Evolutionary conservation across 345 rosid species (phyloP).

Genomic region (Turritis glabra): DNA sequence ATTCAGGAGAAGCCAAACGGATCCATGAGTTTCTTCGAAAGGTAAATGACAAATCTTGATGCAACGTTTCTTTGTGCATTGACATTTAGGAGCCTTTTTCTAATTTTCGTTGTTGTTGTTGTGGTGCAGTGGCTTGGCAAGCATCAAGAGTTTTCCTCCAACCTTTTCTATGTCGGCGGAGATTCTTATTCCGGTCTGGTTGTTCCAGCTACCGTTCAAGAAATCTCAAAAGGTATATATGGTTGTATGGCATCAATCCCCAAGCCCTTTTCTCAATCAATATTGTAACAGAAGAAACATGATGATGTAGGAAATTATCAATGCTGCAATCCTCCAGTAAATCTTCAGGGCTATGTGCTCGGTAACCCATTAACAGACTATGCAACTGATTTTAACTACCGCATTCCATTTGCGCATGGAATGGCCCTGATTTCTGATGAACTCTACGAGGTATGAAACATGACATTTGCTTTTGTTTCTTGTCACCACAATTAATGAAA

Average conservation of each 20-base stretch:
- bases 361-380: conserved; percentile 53
- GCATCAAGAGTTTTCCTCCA: conserved; percentile 55
- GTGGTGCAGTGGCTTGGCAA: conserved; percentile 52
- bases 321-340: conserved; percentile 41
- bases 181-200: conserved; percentile 62
- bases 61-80: not conserved
- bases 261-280: not conserved
- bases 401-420: conserved; percentile 58
- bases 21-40: conserved; percentile 49
- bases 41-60: conserved; percentile 30
- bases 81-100: not conserved
- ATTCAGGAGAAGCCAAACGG: conserved; percentile 45
- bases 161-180: conserved; percentile 53
- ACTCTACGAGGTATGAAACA: conserved; percentile 52
- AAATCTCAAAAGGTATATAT: conserved; percentile 25
- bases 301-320: conserved; percentile 50
- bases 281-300: not conserved
- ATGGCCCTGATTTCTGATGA: conserved; percentile 75
- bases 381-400: conserved; percentile 34
- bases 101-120: not conserved
- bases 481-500: no score
- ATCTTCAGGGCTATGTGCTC: conserved; percentile 68
- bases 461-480: not conserved
- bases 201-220: conserved; percentile 50
- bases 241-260: not conserved